phyloP scores from a whole-genome alignment of 2,329 filamentous ascomycete species.

The Ceratocystis colombiana region DNA sequence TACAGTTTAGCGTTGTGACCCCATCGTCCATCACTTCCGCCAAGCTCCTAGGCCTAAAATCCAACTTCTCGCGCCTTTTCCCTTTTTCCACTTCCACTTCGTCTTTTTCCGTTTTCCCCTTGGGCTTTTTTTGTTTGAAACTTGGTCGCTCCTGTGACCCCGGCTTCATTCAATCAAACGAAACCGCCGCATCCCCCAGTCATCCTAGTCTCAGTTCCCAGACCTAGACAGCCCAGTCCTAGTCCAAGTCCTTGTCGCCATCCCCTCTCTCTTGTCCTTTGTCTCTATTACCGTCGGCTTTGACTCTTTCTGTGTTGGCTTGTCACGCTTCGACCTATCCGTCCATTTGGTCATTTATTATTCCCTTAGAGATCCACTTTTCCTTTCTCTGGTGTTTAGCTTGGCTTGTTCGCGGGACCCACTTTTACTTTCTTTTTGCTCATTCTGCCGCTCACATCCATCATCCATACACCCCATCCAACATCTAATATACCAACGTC shows the following conservation, averaged over 20 bases:
- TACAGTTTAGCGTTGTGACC: not conserved
- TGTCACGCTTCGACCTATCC: too few relatives aligned
- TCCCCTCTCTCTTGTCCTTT: not conserved
- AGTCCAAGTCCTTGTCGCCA: not conserved
- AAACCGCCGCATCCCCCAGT: not conserved
- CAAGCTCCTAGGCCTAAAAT: not conserved
- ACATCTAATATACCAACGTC: not conserved
- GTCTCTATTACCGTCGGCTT: not conserved
- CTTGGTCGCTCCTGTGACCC: constrained; percentile 4
- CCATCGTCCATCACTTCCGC: not conserved
- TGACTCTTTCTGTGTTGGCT: too few relatives aligned
- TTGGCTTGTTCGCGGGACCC: not conserved
- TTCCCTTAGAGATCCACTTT: not conserved
- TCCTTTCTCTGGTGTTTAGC: not conserved
- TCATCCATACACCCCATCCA: too few relatives aligned
- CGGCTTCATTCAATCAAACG: not conserved
- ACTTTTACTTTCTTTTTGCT: not conserved
- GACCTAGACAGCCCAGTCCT: not conserved
- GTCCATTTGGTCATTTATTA: not conserved
- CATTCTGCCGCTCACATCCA: not conserved
- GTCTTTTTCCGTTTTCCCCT: not conserved
- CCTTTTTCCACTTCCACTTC: not conserved
- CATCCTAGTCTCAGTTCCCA: not conserved
- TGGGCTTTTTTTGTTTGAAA: constrained; percentile 21
- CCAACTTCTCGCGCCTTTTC: not conserved